Base-by-base conservation (phyloP, 2,329 filamentous ascomycete genomes). In the Colletotrichum neosansevieriae region DNA sequence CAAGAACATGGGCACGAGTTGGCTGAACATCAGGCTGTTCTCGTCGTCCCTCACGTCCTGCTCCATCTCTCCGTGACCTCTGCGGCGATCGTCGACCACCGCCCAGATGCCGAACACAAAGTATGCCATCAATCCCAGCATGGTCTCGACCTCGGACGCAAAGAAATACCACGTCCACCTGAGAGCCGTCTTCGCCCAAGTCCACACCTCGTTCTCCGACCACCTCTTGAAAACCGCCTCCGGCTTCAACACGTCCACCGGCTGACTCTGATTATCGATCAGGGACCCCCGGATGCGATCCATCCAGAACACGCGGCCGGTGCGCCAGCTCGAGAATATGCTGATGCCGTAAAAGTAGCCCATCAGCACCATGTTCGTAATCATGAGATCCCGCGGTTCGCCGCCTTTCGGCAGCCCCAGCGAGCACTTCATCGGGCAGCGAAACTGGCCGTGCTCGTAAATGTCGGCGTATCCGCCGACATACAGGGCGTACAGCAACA, bases 1-100 rank as follows among this genome's bases (percentile, higher is more conserved):
- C 29, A 74, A 32, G 17, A 72, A 57, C 5, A 71, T 53, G 7
- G 71, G 69, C 19, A 73, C 67, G 4, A 73, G 51, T 63, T 74
- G 71, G 19, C 68, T 71, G 61, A 70, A 72, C 2, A 58, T 59
- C 10, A 72, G 13, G 17, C 59, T 58, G 45, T 70, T 50, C 50
- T 72, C 72, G 15, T 59, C 62, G 6, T 58, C 50, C 3, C 6
- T 17, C 36, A 67, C 45, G 2, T 64, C 57, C 2, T 44, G 9
- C 3, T 57, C 54, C 72, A 72, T 72, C 19, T 65, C 24, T 6
- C 4, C 5, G 9, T 71, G 62, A 3, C 69, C 69, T 6, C 40
- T 54, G 3, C n/a, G 5, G 2, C 69, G 50, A 38, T 71, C 67
- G n/a, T 64, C 49, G 1, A 68, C 11, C 2, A 68, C 45, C 32